Percentiles rank a stretch among this genome's conserved stretches.
These are phyloP conservation scores for Capronia americana DNA, from an alignment of 2,329 filamentous ascomycete genomes.

Conservation along the genomic window DNA sequence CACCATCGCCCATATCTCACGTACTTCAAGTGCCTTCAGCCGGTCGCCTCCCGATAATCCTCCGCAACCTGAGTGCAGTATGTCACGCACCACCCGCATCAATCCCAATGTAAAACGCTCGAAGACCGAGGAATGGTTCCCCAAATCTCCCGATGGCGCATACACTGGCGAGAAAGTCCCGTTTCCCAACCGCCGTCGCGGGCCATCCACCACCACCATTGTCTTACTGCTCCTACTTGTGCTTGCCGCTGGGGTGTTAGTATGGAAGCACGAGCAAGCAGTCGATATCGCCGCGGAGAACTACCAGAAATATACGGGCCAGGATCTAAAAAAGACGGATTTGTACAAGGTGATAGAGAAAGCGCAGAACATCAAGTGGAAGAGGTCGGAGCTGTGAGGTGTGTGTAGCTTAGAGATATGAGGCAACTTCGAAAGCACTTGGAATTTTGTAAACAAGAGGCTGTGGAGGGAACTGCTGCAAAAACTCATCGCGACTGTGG, in stretches of 20 bases:
- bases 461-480: neutral
- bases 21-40: neutral
- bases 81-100: slow-evolving; percentile 14
- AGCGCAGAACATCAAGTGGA: slow-evolving; percentile 22
- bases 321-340: slow-evolving; percentile 18
- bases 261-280: slow-evolving; percentile 16
- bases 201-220: slow-evolving; percentile 5
- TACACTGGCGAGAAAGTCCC: slow-evolving; percentile 24
- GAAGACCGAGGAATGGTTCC: slow-evolving; percentile 20
- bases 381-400: slow-evolving; percentile 17
- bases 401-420: neutral
- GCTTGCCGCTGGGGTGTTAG: slow-evolving; percentile 6
- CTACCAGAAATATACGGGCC: slow-evolving; percentile 20
- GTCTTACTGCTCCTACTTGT: slow-evolving; percentile 17
- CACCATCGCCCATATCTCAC: neutral
- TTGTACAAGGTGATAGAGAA: slow-evolving; percentile 21
- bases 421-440: neutral
- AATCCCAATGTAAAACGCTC: slow-evolving; percentile 18
- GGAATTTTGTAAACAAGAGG: neutral
- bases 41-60: neutral
- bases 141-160: slow-evolving; percentile 22
- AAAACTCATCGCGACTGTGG: neutral
- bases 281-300: slow-evolving; percentile 17
- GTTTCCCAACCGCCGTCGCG: slow-evolving; percentile 7
- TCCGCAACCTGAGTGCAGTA: neutral